Evolutionary conservation across 768 basidiomycete species (phyloP), one percentile per base, ranked within the genome.

Genomic region (Phylloporus arenicola): DNA sequence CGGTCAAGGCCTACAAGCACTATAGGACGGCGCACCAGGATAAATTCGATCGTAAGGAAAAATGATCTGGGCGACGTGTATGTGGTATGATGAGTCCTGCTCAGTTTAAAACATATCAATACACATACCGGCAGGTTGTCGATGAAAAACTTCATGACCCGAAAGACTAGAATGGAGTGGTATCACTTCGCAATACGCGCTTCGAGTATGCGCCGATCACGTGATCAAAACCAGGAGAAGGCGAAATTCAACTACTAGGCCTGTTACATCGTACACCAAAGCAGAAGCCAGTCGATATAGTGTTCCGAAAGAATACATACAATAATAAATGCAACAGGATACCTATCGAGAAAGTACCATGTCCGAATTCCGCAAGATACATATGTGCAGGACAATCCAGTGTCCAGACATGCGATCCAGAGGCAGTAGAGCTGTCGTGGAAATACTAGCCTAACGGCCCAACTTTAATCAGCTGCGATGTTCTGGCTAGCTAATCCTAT

Each of bases 1-100:
- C 30, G 59, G 43, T 44, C 34, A 39, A 35, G 44, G 33, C 20
- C 48, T n/a, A 31, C 30, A 30, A 33, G 20, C 38, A 17, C 35
- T 29, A 22, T 12, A 47, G 7, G 53, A 22, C 16, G 22, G 64
- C 78, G 54, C 56, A 89, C 93, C 93, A 65, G 93, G 93, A 69
- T 96, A 98, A 63, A 98, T 92, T 64, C 90, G 83, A 75, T 92
- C 89, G 65, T 92, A 92, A 70, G 90, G 91, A 68, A 94, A 92
- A 64, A 92, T 77, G 59, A 94, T 84, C 90, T 91, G 57, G 22
- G 25, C 7, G 11, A 22, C 41, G 31, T 35, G 20, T 10, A 25
- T 29, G 47, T 44, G 22, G 47, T 29, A 51, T 17, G 4, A 45
- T 16, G 20, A 34, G 13, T 24, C 6, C 27, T 24, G 3, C 30